These are phyloP conservation scores for Naegleria fowleri DNA, from an alignment of 208 protist genomes.

Conservation along the genomic window DNA sequence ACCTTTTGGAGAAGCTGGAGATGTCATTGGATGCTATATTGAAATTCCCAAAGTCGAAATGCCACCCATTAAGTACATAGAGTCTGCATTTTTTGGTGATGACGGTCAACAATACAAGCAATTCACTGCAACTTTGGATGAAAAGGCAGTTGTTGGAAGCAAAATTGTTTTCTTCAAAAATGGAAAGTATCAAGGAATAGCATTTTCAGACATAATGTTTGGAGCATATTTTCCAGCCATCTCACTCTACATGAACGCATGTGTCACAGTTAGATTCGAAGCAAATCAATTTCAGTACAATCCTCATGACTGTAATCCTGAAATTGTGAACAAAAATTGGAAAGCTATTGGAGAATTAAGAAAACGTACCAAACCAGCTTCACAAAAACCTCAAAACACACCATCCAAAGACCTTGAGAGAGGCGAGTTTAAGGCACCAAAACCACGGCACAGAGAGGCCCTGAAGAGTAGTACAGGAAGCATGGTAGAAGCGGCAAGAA, in stretches of 20 bases:
- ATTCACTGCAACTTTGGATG: not conserved
- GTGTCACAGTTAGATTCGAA: slow-evolving; percentile 36
- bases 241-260: slow-evolving; percentile 39
- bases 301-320: not conserved
- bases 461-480: not conserved
- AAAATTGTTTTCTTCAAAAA: slow-evolving; percentile 44
- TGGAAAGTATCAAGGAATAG: slow-evolving; percentile 39
- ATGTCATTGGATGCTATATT: slow-evolving; percentile 24
- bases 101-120: not conserved
- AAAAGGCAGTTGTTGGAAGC: not conserved
- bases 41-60: slow-evolving; percentile 4
- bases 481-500: not conserved
- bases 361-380: not conserved
- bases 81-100: not conserved
- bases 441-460: not conserved
- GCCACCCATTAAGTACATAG: not conserved
- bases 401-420: no score
- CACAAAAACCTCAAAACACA: not conserved
- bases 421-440: not conserved
- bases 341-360: not conserved
- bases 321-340: not conserved
- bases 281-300: not conserved
- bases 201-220: slow-evolving; percentile 32
- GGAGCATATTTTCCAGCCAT: slow-evolving; percentile 39
- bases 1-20: not conserved